These are phyloP conservation scores for Dispira parvispora DNA, from an alignment of 192 early-diverging fungal genomes.

Conservation along the genomic window DNA sequence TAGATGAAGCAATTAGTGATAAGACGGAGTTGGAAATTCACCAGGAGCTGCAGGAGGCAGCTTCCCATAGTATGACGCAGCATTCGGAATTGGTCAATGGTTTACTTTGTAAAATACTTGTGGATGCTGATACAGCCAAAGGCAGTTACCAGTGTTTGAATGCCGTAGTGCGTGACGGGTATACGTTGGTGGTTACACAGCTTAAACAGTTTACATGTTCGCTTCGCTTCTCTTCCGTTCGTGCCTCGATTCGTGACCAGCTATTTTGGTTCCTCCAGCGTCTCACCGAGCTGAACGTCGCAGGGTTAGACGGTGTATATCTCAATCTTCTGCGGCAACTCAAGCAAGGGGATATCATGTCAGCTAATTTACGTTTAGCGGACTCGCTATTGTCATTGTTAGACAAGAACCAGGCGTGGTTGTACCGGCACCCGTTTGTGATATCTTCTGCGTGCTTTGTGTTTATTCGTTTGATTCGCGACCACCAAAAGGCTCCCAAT, in stretches of 20 bases:
- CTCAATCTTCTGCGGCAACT: conserved; percentile 39
- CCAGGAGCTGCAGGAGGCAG: conserved; percentile 33
- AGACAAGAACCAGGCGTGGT: conserved; percentile 22
- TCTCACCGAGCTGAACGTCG: conserved; percentile 29
- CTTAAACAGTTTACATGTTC: conserved; percentile 21
- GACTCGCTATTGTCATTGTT: conserved; percentile 29
- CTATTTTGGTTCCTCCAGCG: conserved; percentile 43
- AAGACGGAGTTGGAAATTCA: conserved; percentile 40
- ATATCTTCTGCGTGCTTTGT: conserved; percentile 25
- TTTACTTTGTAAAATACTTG: conserved; percentile 40
- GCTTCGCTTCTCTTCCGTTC: conserved; percentile 20
- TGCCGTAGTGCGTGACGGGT: conserved; percentile 47
- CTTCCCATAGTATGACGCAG: conserved; percentile 30
- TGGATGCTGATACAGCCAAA: conserved; percentile 19
- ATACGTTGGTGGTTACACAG: conserved; percentile 20
- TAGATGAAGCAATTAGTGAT: conserved; percentile 18
- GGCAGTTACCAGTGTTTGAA: conserved; percentile 35
- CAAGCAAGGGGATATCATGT: conserved; percentile 34
- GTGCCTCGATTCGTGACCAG: conserved; percentile 22
- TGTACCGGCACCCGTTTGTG: conserved; percentile 17
- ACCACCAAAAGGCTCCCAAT: conserved; percentile 24
- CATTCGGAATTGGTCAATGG: conserved; percentile 36
- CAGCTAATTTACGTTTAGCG: conserved; percentile 27
- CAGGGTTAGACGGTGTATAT: conserved; percentile 33
- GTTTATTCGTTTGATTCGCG: conserved; percentile 32